These are phyloP conservation scores for Cryphonectria carpinicola DNA, from an alignment of 2,329 filamentous ascomycete species.

Conservation along the genomic window DNA sequence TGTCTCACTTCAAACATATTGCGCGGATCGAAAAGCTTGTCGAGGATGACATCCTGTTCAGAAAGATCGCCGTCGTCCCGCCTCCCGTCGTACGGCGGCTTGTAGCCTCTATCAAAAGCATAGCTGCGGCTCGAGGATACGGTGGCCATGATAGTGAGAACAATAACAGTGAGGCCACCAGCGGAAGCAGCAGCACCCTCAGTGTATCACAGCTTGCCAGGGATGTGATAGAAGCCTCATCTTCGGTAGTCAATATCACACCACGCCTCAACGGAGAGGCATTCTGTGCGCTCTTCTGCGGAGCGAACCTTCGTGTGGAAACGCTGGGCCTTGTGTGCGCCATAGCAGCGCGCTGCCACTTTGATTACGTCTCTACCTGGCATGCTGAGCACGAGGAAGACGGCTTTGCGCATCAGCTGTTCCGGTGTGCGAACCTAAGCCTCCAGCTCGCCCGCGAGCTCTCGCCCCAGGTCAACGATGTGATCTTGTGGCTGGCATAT, in stretches of 20 bases:
- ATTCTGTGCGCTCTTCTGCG: conserved; percentile 10
- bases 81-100: background rate
- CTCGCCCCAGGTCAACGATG: conserved; percentile 2
- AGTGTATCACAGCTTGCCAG: background rate
- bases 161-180: background rate
- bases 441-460: conserved; percentile 11
- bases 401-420: background rate
- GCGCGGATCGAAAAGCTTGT: conserved; percentile 1
- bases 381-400: background rate
- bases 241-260: background rate
- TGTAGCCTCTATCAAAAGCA: background rate
- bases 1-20: conserved; percentile 1
- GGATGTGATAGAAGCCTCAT: background rate
- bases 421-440: conserved; percentile 3
- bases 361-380: background rate
- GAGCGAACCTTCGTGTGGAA: conserved; percentile 8
- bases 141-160: background rate
- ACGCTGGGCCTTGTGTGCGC: background rate
- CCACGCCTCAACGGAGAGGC: background rate
- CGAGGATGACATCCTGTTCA: background rate
- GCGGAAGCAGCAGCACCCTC: no score
- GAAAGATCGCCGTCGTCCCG: background rate
- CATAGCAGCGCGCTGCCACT: background rate
- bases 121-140: background rate
- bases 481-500: conserved; percentile 9